Conservation (phyloP, 192 early-diverging fungal genomes). For the Linnemannia schmuckeri region DNA sequence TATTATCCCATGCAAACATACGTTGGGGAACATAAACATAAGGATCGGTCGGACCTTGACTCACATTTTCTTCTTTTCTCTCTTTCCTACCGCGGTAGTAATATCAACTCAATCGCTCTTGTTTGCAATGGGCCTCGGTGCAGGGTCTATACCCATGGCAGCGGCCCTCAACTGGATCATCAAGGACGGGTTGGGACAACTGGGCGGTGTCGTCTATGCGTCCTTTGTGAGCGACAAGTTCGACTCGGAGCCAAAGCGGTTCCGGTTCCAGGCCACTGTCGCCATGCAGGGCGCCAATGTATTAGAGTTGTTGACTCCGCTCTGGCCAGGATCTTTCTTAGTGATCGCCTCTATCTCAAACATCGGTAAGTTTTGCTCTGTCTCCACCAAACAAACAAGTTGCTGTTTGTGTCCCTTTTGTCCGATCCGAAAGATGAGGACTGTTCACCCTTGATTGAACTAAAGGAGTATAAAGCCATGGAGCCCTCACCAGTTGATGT, state of each 20-base stretch:
- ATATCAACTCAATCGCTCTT: constrained; percentile 89
- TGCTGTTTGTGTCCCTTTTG: no score
- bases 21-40: background rate
- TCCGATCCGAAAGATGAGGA: background rate
- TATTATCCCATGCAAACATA: background rate
- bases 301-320: constrained; percentile 83
- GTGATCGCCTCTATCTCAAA: constrained; percentile 83
- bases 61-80: constrained; percentile 9
- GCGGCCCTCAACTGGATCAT: constrained; percentile 93
- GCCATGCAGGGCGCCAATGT: constrained; percentile 82
- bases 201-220: constrained; percentile 89
- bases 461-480: background rate
- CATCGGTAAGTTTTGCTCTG: constrained; percentile 66
- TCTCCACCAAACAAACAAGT: background rate
- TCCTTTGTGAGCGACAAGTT: constrained; percentile 80
- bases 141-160: constrained; percentile 80
- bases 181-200: constrained; percentile 90
- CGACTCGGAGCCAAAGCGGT: constrained; percentile 87
- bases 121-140: constrained; percentile 85
- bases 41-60: background rate
- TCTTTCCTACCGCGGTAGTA: constrained; percentile 52
- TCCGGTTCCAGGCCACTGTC: constrained; percentile 79
- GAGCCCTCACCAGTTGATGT: background rate
- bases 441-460: background rate
- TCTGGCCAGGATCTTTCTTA: constrained; percentile 83